A percentile compares a stretch with the other conserved stretches of the same genome.
Evolutionary conservation across 208 protist genomes (phyloP).

Genomic region (Leishmania major): DNA sequence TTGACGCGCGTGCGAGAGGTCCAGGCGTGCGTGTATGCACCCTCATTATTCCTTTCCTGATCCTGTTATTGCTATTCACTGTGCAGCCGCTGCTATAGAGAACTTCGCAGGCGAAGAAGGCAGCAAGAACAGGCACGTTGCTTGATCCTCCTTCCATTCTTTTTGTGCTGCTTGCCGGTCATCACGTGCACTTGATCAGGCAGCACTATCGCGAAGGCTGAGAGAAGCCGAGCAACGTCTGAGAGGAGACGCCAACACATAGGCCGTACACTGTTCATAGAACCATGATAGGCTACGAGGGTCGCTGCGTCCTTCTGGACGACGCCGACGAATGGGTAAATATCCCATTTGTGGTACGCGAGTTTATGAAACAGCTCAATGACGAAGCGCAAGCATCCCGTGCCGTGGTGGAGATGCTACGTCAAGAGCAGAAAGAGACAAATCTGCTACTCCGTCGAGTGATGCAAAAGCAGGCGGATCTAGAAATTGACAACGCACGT

Average conservation of each 20-base stretch:
- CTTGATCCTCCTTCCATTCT: background rate
- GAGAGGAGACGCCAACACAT: background rate
- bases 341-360: constrained; percentile 67
- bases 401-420: constrained; percentile 35
- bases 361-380: constrained; percentile 53
- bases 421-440: constrained; percentile 50
- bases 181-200: background rate
- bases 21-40: background rate
- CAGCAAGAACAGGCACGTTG: background rate
- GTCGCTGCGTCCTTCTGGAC: constrained; percentile 35
- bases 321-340: constrained; percentile 82
- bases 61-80: constrained; percentile 18
- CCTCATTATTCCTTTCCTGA: background rate
- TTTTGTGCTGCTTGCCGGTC: background rate
- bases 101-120: background rate
- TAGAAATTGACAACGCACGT: constrained; percentile 55
- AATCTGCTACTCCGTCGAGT: constrained; percentile 44
- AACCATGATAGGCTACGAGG: constrained; percentile 38
- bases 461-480: constrained; percentile 59
- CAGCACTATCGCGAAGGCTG: background rate
- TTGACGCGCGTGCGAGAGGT: background rate
- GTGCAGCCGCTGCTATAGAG: background rate
- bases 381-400: constrained; percentile 46
- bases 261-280: background rate
- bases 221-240: background rate